Base-by-base conservation (phyloP, 352 stramenopile species). In the Peronosclerospora sorghi region DNA sequence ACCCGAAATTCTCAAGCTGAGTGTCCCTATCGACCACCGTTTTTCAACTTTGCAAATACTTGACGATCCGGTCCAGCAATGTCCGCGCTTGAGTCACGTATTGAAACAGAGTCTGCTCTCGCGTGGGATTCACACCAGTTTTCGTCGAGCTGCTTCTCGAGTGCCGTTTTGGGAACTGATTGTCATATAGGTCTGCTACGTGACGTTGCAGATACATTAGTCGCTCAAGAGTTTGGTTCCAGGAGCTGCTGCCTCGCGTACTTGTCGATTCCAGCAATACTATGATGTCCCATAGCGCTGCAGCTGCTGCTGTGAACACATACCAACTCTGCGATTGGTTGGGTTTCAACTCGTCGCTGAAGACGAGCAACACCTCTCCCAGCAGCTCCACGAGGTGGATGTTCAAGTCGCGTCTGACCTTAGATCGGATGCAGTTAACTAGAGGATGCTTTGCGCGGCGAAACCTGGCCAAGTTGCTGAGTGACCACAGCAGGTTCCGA, bases 81-180 rank as follows among this genome's bases (percentile, higher is more conserved):
- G 28, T n/a, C 8, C 15, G 9, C 15, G 55, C 56, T 44, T 18
- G 30, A 36, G 7, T 36, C 30, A 36, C 13, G 30, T 36, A 36
- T 8, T 36, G 30, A 14, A 36, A 14, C 14, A 19, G 30, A 8
- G 30, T 18, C 17, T 14, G 2, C 17, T 19, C 14, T 36, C 30
- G 12, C 15, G 4, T 5, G 15, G 28, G 9, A 34, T 5, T 34
- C 9, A n/a, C 28, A 34, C 8, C 4, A 13, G 28, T 3, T 0
- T n/a, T 34, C 5, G 13, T 35, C 10, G 4, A 17, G 29, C 29
- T 35, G 29, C 29, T 35, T 10, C 29, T 35, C 29, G 13, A 14
- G 29, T 36, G n/a, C 10, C 8, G 30, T 14, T 19, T 13, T 7
- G 17, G 30, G 30, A 14, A 18, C 8, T 36, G n/a, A 2, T 18